Evolutionary conservation across 257 asterid species (phyloP), one percentile per base, ranked within the genome.

Genomic region (Gentiana dahurica): DNA sequence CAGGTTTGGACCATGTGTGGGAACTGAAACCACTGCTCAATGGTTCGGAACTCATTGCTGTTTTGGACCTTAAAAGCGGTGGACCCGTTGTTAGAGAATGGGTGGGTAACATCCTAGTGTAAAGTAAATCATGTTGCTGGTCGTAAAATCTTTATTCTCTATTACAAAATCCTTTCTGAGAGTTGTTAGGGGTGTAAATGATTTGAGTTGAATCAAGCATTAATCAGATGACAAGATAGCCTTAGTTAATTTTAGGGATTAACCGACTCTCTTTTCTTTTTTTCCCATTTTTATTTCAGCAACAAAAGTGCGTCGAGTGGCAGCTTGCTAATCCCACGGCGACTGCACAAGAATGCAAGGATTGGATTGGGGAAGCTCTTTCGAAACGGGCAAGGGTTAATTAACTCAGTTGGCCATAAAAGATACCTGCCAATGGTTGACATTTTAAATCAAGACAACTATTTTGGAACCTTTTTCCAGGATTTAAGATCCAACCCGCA

Each of bases 1-100:
- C 81, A 85, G 97, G 86, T 67, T 59, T 90, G 61, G 96, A 90
- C 55, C 81, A 76, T 65, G 75, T 87, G 13, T 91, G 98, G 96
- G 94, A 82, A 39, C 39, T 73, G 66, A 90, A 82, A 60, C 92
- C 89, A 37, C 71, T 84, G 41, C 67, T 87, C 36, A 77, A 84
- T 61, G 98, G 98, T 8, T 84, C 78, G 53, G 86, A 83, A 10
- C 87, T 87, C 71, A 90, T 80, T 84, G 71, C 58, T 41, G 36
- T 82, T 39, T 71, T 87, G 74, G 55, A 81, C 71, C 73, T 90
- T 24, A 74, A 76, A 75, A 63, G 80, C 3, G 95, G 97, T 49
- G 95, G 96, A 55, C 95, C 95, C n/a, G 64, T 82, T 34, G 81
- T 90, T 37, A 75, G 49, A 57, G 86, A 90, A 82, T 87, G 95